Base-by-base conservation (phyloP, 108 stramenopile genomes). In the Cyclostephanos tholiformis region DNA sequence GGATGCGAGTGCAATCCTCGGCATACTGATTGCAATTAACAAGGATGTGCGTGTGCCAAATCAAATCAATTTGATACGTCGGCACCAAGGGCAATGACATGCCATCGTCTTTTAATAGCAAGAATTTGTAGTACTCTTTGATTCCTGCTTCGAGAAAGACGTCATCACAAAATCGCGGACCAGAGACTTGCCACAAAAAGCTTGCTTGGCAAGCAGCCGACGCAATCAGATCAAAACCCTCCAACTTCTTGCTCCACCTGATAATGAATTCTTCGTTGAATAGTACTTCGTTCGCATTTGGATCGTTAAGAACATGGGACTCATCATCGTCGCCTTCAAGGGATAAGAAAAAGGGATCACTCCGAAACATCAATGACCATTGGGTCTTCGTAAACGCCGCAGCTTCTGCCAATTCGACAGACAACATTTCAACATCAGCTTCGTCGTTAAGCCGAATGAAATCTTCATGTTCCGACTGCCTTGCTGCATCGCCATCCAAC, bases 11-110 rank as follows among this genome's bases (percentile, higher is more conserved):
- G 43, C 79, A 82, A 48, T 90, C 89, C 16, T 61, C 51, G 29
- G 62, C 9, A 70, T 90, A 90, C 14, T 46, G 55, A 11, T 32
- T 12, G 13, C 79, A 46, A 13, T 64, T 76, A 0, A 23, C 22
- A 10, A 86, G 60, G 19, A 85, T 87, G 70, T 87, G 83, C 9
- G 82, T 85, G 70, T 87, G 87, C 87, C 87, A 87, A 57, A 85
- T 82, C 12, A 88, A 56, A 66, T 88, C 87, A 71, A 88, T 85
- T 49, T 88, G 79, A 69, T 84, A 86, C n/a, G 87, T 86, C 17
- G 87, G 87, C 26, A 88, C 87, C 36, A 84, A 22, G 53, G 35
- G 20, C 69, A 41, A 2, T 19, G 8, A 23, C 43, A 48, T 50
- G 43, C 48, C 59, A 30, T 23, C 17, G 23, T 23, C 49, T 30